Base-by-base conservation (phyloP, 129 eudicot genomes). In the Arctium lappa region DNA sequence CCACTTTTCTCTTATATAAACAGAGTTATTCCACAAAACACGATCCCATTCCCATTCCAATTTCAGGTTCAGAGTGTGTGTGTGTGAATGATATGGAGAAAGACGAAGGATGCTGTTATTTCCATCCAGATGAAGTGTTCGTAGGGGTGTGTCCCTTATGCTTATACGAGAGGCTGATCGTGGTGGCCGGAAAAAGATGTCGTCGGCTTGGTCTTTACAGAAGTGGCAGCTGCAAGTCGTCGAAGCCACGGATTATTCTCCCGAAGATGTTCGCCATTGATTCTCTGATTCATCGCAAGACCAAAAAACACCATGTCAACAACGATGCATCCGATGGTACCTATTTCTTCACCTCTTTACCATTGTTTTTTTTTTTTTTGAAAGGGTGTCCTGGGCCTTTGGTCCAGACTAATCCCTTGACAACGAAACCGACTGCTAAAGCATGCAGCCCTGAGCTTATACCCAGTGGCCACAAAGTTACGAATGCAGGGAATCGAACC, bases 101-200 rank as follows among this genome's bases (percentile, higher is more conserved):
- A 65, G 75, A 72, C 12, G 79, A 82, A 32, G 80, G 83, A n/a
- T 81, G 73, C 66, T 88, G 91, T 70, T 79, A 85, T 70, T 85
- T 78, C 80, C 91, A 88, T 73, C 91, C 91, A 71, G 83, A 85
- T 38, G 89, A 88, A 79, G 73, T 85, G 12, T 56, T 79, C 11
- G 87, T 85, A 22, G 89, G 91, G 36, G 87, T 85, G 46, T 85
- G 89, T 50, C 91, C 82, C 38, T 83, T 80, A 16, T 88, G 91
- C 68, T 80, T 88, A 77, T 79, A 88, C 68, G 91, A 85, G 34
- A 48, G 89, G 71, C 89, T 85, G 36, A 66, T 83, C 31, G 76
- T 85, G 0, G 69, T 88, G n/a, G 87, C 87, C 1, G 71, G 89
- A 30, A 82, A 86, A 68, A 74, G 83, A 79, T 69, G 83, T 9